Base-by-base conservation (phyloP, 768 basidiomycete species). In the Coprinopsis marcescibilis region DNA sequence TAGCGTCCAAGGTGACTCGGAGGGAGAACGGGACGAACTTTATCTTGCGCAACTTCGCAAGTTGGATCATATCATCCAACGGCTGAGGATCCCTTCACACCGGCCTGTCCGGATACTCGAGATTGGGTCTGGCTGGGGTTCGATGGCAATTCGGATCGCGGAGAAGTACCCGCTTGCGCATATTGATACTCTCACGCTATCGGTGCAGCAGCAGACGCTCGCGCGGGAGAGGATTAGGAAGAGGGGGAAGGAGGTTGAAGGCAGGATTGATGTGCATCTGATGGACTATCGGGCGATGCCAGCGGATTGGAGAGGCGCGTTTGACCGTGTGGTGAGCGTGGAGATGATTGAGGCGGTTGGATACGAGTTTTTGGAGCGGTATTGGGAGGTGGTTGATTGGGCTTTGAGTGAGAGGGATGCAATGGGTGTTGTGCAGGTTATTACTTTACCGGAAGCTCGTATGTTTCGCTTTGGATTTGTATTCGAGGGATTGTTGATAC, bases 331-430 rank as follows among this genome's bases (percentile, higher is more conserved):
- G 15, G 71, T 89, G 21, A 85, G 83, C 50, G 69, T 86, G 39
- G 85, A 86, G 66, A 87, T 88, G 85, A 76, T 88, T 3, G 85
- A 87, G 57, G 81, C 78, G 0, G 84, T 89, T 7, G 85, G 83
- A 4, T 65, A 68, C 36, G 81, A 85, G 51, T 87, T 77, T 56
- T 63, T 86, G 54, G 70, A 76, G 44, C 72, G 67, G 32, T 88
- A 84, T 60, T 89, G 83, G 76, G 58, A 59, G 29, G 66, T 73
- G 14, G 73, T 86, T 26, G 80, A 87, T 59, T 79, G 80, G 73
- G 83, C 80, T 14, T 57, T 89, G 67, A 83, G 83, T 49, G 56
- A 57, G 43, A 64, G 72, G 10, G 70, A 64, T 17, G 83, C 76
- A 0, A 78, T 80, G 6, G 85, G 82, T 5, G 81, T 82, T 32